phyloP scores from a whole-genome alignment of 2,329 filamentous ascomycete genomes.

The Ilyonectria robusta region DNA sequence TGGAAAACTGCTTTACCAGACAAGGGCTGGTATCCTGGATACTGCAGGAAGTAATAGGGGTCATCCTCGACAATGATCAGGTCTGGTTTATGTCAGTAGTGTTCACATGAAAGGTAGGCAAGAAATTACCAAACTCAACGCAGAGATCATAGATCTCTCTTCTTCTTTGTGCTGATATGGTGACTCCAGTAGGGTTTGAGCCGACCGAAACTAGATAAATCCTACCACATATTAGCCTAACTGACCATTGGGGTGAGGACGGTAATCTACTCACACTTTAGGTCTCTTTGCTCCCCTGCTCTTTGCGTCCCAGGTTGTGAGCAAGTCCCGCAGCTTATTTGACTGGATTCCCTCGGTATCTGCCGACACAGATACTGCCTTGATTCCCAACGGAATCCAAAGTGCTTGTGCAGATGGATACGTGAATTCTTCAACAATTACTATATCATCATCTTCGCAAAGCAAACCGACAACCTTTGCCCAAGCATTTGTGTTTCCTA shows the following conservation, averaged over 20 bases:
- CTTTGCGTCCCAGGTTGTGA: constrained; percentile 43
- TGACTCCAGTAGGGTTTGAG: constrained; percentile 79
- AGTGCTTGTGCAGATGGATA: constrained; percentile 51
- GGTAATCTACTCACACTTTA: constrained; percentile 26
- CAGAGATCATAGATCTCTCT: constrained; percentile 67
- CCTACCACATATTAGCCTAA: constrained; percentile 6
- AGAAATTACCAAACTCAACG: constrained; percentile 48
- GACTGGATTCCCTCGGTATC: constrained; percentile 48
- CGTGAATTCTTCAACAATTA: constrained; percentile 50
- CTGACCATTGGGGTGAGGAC: neutral
- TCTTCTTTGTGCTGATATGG: constrained; percentile 70
- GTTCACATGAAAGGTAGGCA: neutral
- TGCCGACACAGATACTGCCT: constrained; percentile 42
- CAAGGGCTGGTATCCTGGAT: constrained; percentile 32
- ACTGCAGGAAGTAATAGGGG: constrained; percentile 48
- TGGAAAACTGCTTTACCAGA: neutral
- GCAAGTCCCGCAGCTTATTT: constrained; percentile 33
- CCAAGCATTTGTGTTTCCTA: constrained; percentile 52
- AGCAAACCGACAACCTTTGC: constrained; percentile 49
- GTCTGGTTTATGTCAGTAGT: neutral
- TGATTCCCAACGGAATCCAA: constrained; percentile 49
- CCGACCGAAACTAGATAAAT: constrained; percentile 62
- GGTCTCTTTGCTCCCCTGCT: constrained; percentile 29
- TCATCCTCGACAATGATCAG: constrained; percentile 38
- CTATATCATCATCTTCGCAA: constrained; percentile 47